Base-by-base conservation (phyloP, 2,329 filamentous ascomycete genomes). In the Dactylellina sp. region DNA sequence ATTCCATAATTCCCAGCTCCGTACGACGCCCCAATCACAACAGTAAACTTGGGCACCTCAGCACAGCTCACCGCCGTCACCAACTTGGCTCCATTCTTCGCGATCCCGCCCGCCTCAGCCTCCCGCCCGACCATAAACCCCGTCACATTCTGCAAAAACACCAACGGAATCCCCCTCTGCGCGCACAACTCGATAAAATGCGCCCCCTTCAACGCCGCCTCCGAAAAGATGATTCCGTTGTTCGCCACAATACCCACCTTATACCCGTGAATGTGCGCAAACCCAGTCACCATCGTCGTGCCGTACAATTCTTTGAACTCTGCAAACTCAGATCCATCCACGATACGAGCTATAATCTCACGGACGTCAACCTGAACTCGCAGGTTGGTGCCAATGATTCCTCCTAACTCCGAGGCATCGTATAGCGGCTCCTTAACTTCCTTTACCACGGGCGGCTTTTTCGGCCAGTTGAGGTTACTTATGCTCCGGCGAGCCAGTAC, bases 61-160 rank as follows among this genome's bases (percentile, higher is more conserved):
- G 94, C 93, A 80, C 93, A 97, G 7, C 93, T 92, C 9, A 98
- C 95, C 6, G 94, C 95, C 1, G 93, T 96, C 25, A 98, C 95
- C 16, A 99, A 88, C 83, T 99, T 98, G 4, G 95, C 95, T 42
- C 95, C 95, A 79, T 98, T 96, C 85, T 98, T 98, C 62, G 95
- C 95, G 78, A 99, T 98, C 11, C 95, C 95, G 59, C 94, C 94
- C 62, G 91, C 90, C 83, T 99, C 95, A 0, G 94, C 93, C 78
- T 95, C 92, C 16, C 88, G 87, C 46, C 95, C 95, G 32, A 99
- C 95, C 95, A 99, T 99, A 86, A 99, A 99, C 46, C 95, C 95
- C 4, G 89, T 90, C 80, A 99, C 98, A 81, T 99, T 98, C 81
- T 99, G 95, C 18, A 99, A 84, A 83, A 98, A 98, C 56, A 98